Base-by-base conservation (phyloP, 371 early-diverging fungal genomes). In the Mortierella polycephala region DNA sequence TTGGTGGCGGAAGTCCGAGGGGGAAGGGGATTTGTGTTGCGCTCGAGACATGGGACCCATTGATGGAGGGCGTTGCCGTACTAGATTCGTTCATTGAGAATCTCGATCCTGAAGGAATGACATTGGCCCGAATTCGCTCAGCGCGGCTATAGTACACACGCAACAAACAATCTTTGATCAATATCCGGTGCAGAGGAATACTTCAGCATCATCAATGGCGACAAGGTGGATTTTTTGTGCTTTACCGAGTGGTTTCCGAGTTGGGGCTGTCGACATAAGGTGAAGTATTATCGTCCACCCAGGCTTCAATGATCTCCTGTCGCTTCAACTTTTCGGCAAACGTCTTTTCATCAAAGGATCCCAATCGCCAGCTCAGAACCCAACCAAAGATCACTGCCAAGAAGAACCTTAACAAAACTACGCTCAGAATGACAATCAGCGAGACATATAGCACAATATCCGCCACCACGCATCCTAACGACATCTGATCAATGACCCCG, bases 341-440 rank as follows among this genome's bases (percentile, higher is more conserved):
- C 30, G 93, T 88, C 71, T 93, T 91, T 71, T 88, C 85, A 57
- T 88, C 87, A 47, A 93, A 89, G 42, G 85, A 90, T 42, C 92
- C 96, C 64, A 94, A 79, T 41, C 91, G 84, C 84, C 90, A 90
- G 5, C 90, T 88, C 52, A 94, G 81, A 47, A 90, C 87, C 95
- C 95, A 95, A 12, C 91, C 92, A 86, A 95, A 95, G 45, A 92
- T 84, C 21, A 95, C 72, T 0, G 96, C 95, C 85, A 96, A 82
- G 49, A 93, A 82, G 82, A 96, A 96, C 69, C 92, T 93, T 73
- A 89, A 89, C 74, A 94, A 59, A 20, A 95, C 94, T 0, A 92
- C 91, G 44, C 92, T 90, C 21, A 95, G 71, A 65, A 94, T 93
- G 53, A 95, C 90, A 23, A 91, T 87, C 21, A 95, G 82, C 10